Evolutionary conservation across 129 eudicot species (phyloP), one percentile per base, ranked within the genome.

Genomic region (Silybum marianum): DNA sequence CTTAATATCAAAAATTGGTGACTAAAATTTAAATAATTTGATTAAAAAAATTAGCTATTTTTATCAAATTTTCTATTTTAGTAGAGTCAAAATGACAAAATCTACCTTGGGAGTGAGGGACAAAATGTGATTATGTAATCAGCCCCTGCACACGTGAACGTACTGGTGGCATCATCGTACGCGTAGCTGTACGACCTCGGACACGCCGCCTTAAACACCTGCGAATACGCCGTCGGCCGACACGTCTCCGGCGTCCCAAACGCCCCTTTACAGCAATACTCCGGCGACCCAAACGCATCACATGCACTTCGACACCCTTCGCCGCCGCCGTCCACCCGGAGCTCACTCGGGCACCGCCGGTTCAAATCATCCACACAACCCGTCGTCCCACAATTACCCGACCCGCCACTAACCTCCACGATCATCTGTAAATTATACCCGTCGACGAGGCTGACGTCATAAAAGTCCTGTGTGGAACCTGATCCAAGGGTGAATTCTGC

Each of bases 401-500:
- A 84, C 62, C 93, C 93, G 11, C 97, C 86, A 3, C 48, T 87
- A 32, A 24, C 90, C 22, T 89, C 91, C 23, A 91, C 93, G 1
- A 86, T 34, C 87, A 91, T 80, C 21, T 88, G 97, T 9, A 91
- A 13, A 71, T 89, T 91, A 73, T 91, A 91, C 9, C 97, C 97
- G 36, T 91, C 93, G 0, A 91, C 97, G 2, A 91, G 88, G 81
- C 97, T 91, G 70, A 91, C 97, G 78, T 91, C 97, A 24, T 91
- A 91, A 63, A 91, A 91, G 60, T 91, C 93, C 82, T 84, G 85
- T 9, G 86, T 66, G 30, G 82, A 38, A 24, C 88, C 85, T 3
- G 97, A 83, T 3, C 96, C 96, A 28, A 91, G 90, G 3, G 96
- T 91, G 93, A 91, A 91, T 76, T 91, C 96, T 9, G 93, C 96